These are phyloP conservation scores for Wickerhamomyces strasburgensis DNA, from an alignment of 805 yeast species.

Conservation along the genomic window DNA sequence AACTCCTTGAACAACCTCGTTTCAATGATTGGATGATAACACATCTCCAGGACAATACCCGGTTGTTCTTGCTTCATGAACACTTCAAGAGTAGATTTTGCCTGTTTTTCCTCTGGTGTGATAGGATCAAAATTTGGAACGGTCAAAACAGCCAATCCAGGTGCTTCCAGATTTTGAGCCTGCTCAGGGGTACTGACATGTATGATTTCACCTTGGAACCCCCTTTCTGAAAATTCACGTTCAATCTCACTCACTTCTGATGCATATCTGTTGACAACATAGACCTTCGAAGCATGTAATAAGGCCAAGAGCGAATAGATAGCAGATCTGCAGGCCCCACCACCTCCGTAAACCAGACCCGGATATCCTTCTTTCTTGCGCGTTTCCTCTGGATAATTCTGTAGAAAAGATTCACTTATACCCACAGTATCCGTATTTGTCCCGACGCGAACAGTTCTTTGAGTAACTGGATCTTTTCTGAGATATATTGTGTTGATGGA, in stretches of 20 bases:
- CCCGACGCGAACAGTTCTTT: slow-evolving; percentile 13
- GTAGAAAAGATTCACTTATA: slow-evolving; percentile 17
- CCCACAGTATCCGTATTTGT: slow-evolving; percentile 27
- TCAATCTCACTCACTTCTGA: slow-evolving; percentile 18
- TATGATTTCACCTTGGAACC: slow-evolving; percentile 24
- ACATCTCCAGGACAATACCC: slow-evolving; percentile 24
- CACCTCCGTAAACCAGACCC: slow-evolving; percentile 24
- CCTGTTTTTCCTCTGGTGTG: slow-evolving; percentile 13
- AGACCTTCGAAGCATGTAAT: slow-evolving; percentile 20
- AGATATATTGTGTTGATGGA: slow-evolving; percentile 24
- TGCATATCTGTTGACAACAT: slow-evolving; percentile 22
- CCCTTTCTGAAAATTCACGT: slow-evolving; percentile 16
- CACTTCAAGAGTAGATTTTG: slow-evolving; percentile 21
- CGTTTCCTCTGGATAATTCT: slow-evolving; percentile 18
- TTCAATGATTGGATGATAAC: slow-evolving; percentile 22
- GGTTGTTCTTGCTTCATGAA: slow-evolving; percentile 13
- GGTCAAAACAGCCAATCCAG: slow-evolving; percentile 18
- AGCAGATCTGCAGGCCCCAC: slow-evolving; percentile 26
- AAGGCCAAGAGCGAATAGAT: slow-evolving; percentile 20
- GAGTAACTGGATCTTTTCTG: slow-evolving; percentile 4
- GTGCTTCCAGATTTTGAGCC: slow-evolving; percentile 16
- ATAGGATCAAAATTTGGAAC: slow-evolving; percentile 22
- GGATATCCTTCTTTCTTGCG: slow-evolving; percentile 10
- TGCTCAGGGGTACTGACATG: slow-evolving; percentile 19
- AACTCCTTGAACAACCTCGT: slow-evolving; percentile 18